These are phyloP conservation scores for Fusarium zealandicum DNA, from an alignment of 2,329 filamentous ascomycete species.

Conservation along the genomic window DNA sequence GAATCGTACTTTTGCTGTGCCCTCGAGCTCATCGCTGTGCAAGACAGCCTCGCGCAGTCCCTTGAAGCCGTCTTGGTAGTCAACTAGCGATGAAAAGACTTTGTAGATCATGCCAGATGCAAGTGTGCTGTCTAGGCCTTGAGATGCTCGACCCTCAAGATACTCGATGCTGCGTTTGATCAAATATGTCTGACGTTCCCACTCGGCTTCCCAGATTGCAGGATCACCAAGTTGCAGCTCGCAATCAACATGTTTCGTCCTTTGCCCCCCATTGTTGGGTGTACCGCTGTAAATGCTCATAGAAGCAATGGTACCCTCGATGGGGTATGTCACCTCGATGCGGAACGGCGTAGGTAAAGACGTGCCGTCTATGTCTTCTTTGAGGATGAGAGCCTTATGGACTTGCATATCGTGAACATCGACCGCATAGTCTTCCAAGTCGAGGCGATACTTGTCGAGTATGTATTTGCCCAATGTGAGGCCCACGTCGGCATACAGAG, in stretches of 20 bases:
- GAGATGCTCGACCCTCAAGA: not conserved
- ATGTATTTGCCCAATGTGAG: slow-evolving; percentile 19
- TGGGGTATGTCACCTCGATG: slow-evolving; percentile 5
- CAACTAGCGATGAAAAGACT: not conserved
- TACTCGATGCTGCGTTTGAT: slow-evolving; percentile 3
- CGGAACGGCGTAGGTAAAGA: slow-evolving; percentile 4
- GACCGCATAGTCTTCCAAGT: slow-evolving; percentile 9
- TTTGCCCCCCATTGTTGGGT: not conserved
- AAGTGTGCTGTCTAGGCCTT: not conserved
- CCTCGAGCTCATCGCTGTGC: slow-evolving; percentile 3
- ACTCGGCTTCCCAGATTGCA: not conserved
- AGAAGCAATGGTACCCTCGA: not conserved
- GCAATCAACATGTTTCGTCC: slow-evolving; percentile 1
- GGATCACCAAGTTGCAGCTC: slow-evolving; percentile 1
- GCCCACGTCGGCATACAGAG: slow-evolving; percentile 28
- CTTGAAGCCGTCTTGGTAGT: slow-evolving; percentile 4
- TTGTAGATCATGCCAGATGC: slow-evolving; percentile 5
- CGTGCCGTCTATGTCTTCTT: not conserved
- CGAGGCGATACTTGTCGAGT: slow-evolving; percentile 16
- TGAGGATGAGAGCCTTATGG: slow-evolving; percentile 11
- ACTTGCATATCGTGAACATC: slow-evolving; percentile 11
- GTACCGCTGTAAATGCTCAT: slow-evolving; percentile 10
- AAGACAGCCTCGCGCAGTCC: not conserved
- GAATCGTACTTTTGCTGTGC: not conserved
- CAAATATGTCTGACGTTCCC: not conserved